Evolutionary conservation across 495 filamentous ascomycete genomes (phyloP).

Genomic region (Xylaria palmicola): DNA sequence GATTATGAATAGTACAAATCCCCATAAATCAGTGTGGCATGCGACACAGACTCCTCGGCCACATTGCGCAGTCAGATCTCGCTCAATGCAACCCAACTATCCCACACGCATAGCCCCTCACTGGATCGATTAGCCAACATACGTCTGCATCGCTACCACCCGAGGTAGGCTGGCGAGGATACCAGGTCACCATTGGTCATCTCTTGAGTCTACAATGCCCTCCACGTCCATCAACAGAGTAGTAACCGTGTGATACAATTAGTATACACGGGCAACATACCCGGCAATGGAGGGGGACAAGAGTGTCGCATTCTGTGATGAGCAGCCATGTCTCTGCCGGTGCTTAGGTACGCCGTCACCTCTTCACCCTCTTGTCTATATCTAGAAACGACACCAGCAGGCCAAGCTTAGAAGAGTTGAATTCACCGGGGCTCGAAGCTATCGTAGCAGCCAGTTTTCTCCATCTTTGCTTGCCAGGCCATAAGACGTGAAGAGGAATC

Average conservation of each 20-base stretch:
- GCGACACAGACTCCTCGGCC: background rate
- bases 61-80: background rate
- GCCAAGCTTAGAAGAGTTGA: no score
- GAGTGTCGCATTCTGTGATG: background rate
- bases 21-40: background rate
- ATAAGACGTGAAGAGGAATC: no score
- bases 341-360: no score
- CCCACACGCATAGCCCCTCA: background rate
- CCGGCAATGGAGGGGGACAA: background rate
- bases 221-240: background rate
- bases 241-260: background rate
- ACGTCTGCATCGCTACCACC: background rate
- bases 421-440: background rate
- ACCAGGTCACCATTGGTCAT: background rate
- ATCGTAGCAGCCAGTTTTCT: background rate
- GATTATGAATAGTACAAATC: background rate
- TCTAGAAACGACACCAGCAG: no score
- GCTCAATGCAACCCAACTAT: slow-evolving; percentile 9
- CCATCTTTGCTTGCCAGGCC: background rate
- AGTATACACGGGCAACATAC: background rate
- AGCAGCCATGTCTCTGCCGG: background rate
- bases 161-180: background rate
- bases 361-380: background rate
- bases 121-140: background rate
- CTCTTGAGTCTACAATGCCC: no score